These are phyloP conservation scores for Leptographium procerum DNA, from an alignment of 2,329 filamentous ascomycete genomes.

Conservation along the genomic window DNA sequence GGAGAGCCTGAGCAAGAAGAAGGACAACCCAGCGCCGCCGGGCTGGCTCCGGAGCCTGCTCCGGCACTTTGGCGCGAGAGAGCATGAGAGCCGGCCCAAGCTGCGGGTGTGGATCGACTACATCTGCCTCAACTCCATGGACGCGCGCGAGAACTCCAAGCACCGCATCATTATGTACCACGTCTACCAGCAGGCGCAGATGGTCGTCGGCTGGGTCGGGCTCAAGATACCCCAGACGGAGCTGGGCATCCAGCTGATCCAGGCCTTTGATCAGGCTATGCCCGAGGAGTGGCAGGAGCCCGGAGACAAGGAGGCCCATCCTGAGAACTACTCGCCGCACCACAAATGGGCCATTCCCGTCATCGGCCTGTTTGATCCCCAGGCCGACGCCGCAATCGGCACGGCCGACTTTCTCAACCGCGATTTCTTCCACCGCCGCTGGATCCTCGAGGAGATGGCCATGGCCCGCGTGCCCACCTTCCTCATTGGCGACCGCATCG, in stretches of 20 bases:
- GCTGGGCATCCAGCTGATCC: neutral
- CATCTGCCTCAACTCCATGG: neutral
- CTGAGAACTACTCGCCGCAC: neutral
- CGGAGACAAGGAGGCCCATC: neutral
- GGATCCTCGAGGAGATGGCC: constrained; percentile 4
- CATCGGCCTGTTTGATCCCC: neutral
- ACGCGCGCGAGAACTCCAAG: neutral
- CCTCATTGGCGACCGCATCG: neutral
- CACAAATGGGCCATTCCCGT: neutral
- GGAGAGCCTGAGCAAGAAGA: neutral
- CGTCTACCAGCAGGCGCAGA: constrained; percentile 1
- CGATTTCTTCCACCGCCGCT: neutral
- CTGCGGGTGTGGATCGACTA: constrained; percentile 1
- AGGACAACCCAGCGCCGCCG: neutral
- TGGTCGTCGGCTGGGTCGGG: constrained; percentile 1
- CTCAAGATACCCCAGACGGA: neutral
- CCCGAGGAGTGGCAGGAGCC: neutral
- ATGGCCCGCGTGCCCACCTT: neutral
- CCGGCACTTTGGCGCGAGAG: neutral
- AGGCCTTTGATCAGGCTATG: neutral
- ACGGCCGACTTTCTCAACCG: neutral
- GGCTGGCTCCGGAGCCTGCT: neutral
- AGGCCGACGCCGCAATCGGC: neutral
- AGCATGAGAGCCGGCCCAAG: neutral
- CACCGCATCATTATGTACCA: neutral